Conservation (phyloP, 2,329 filamentous ascomycete genomes). For the Lasiodiplodia gonubiensis region DNA sequence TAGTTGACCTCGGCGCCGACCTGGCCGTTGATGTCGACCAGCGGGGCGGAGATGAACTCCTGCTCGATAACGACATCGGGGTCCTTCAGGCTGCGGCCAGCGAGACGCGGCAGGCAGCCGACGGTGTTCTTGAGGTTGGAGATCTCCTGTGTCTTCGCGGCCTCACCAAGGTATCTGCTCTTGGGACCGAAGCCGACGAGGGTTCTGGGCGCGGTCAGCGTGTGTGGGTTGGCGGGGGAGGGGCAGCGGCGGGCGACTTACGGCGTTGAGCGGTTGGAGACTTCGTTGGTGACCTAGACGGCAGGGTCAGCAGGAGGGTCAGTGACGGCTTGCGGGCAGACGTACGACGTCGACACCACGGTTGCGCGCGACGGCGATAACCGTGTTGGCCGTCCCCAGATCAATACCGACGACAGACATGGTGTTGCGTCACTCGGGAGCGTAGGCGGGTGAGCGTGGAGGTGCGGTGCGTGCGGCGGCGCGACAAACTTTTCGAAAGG, state of each 20-base stretch:
- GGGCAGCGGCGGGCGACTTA: constrained; percentile 62
- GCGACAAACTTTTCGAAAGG: constrained; percentile 22
- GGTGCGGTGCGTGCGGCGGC: constrained; percentile 3
- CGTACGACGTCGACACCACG: constrained; percentile 98
- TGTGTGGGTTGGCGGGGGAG: constrained; percentile 15
- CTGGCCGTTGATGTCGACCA: constrained; percentile 91
- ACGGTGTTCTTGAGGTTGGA: constrained; percentile 99
- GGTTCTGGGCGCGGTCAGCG: constrained; percentile 62
- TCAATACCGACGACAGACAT: constrained; percentile 80
- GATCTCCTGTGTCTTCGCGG: constrained; percentile 98
- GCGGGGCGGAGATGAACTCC: constrained; percentile 81
- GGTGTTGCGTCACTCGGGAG: constrained; percentile 39
- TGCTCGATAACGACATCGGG: constrained; percentile 94
- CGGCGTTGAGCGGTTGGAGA: constrained; percentile 97
- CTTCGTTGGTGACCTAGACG: constrained; percentile 92
- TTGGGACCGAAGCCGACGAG: constrained; percentile 95
- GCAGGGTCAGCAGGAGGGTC: constrained; percentile 39
- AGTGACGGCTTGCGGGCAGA: constrained; percentile 45
- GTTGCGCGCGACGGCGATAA: constrained; percentile 96
- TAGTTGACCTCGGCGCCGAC: constrained; percentile 94
- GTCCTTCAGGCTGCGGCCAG: constrained; percentile 83
- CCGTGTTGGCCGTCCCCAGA: constrained; percentile 95
- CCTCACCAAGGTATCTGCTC: constrained; percentile 90
- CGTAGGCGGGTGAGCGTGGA: constrained; percentile 5
- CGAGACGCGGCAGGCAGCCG: constrained; percentile 87